Evolutionary conservation across 306 rosid genomes (phyloP), one percentile per base, ranked within the genome.

Genomic region (Corylus americana): DNA sequence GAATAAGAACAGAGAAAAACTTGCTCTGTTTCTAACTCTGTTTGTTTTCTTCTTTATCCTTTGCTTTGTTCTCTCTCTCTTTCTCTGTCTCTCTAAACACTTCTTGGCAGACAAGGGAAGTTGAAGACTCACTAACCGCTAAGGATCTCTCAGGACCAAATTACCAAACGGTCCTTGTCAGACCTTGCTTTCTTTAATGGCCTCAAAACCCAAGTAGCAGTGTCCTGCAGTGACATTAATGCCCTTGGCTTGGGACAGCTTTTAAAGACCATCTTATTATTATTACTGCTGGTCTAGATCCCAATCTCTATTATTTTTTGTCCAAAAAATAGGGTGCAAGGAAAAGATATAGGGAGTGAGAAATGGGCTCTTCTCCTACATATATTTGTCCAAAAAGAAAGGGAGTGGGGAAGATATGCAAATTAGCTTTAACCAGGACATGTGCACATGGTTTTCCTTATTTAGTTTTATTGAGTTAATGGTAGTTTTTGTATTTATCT

Each of bases 101-200:
- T 81, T 71, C 97, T 90, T 90, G 75, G 96, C 89, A 88, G 92
- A 91, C 85, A 82, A 89, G 93, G 89, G 91, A 89, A 85, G 89
- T 85, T 83, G 93, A 63, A 49, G 94, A 92, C 97, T 80, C 61
- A 11, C 87, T 78, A 90, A 86, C 96, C 79, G 96, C 88, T 80
- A 74, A 51, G 62, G 74, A 75, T 81, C 78, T 82, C 70, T 82
- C 70, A 64, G 61, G 74, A 17, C 35, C 74, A 44, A 86, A 82
- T 89, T 86, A 90, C 96, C 88, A 88, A 87, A 83, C 87, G 59
- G 67, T 81, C 85, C 91, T 53, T 80, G 58, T 83, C 78, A 9
- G 70, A 54, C 83, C 82, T 57, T 71, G 73, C 48, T 77, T 78
- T 49, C 73, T 79, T 82, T 64, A 82, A 47, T 91, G 67, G 49